These are phyloP conservation scores for Nissolia schottii DNA, from an alignment of 306 rosid species.

Conservation along the genomic window DNA sequence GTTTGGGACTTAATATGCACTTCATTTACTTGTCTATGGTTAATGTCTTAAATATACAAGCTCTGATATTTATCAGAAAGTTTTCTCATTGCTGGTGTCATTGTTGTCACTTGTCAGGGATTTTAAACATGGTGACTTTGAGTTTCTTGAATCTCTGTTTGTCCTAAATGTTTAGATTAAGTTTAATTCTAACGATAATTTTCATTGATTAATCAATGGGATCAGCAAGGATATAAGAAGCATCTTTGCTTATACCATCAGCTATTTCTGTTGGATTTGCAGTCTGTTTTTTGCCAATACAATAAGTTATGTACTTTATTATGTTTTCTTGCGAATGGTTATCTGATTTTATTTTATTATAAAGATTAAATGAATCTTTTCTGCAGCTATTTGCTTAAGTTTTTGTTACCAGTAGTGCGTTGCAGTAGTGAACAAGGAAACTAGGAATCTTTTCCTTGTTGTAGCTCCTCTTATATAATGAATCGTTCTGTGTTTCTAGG, in stretches of 20 bases:
- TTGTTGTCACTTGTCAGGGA: neutral
- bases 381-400: slow-evolving; percentile 15
- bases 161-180: neutral
- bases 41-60: neutral
- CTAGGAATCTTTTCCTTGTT: neutral
- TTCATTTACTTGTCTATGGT: neutral
- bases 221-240: too few species aligned
- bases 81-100: neutral
- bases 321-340: neutral
- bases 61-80: slow-evolving; percentile 10
- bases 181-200: neutral
- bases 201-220: neutral
- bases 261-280: neutral
- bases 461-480: neutral
- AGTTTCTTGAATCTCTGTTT: neutral
- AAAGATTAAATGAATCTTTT: neutral
- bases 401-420: slow-evolving; percentile 3
- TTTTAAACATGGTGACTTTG: neutral
- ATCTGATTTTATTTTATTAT: neutral
- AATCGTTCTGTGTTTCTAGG: slow-evolving; percentile 50
- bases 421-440: neutral
- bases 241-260: neutral
- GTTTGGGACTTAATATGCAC: neutral
- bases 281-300: neutral
- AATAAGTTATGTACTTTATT: neutral